Percentiles rank a stretch among this genome's conserved stretches.
Evolutionary conservation across 2,329 filamentous ascomycete species (phyloP).

Genomic region (Alternaria gansuensis): DNA sequence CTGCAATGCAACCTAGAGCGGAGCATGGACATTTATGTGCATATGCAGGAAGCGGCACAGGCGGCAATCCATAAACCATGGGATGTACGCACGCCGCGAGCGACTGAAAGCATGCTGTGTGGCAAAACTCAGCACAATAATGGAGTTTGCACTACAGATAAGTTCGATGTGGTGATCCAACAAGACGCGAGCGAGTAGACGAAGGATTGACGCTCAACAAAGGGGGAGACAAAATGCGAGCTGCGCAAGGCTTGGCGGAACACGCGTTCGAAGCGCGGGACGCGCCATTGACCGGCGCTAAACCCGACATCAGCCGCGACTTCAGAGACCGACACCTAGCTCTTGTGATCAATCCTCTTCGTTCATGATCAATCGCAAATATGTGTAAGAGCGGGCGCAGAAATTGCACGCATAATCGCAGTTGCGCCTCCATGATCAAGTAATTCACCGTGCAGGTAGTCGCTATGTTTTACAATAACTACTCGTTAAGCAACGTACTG

Average conservation of each 20-base stretch:
- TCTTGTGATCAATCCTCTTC: neutral
- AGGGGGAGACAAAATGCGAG: neutral
- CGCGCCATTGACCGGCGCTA: neutral
- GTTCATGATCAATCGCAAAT: neutral
- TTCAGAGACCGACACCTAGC: neutral
- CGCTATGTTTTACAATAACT: too few relatives aligned
- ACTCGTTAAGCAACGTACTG: neutral
- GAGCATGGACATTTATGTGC: neutral
- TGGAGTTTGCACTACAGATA: neutral
- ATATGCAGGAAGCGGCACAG: neutral
- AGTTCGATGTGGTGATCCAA: neutral
- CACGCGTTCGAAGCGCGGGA: conserved; percentile 2
- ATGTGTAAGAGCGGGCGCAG: too few relatives aligned
- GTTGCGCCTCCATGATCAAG: too few relatives aligned
- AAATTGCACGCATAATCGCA: too few relatives aligned
- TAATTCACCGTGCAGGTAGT: too few relatives aligned
- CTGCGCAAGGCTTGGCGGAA: neutral
- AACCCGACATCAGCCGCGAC: neutral
- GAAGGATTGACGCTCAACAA: neutral
- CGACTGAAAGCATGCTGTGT: neutral
- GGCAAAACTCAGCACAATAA: neutral
- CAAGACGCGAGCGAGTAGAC: neutral
- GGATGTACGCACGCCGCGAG: neutral
- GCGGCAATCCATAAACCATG: conserved; percentile 1
- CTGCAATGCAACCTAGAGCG: neutral